These are phyloP conservation scores for Peterozyma xylosa DNA, from an alignment of 805 yeast genomes.

Conservation along the genomic window DNA sequence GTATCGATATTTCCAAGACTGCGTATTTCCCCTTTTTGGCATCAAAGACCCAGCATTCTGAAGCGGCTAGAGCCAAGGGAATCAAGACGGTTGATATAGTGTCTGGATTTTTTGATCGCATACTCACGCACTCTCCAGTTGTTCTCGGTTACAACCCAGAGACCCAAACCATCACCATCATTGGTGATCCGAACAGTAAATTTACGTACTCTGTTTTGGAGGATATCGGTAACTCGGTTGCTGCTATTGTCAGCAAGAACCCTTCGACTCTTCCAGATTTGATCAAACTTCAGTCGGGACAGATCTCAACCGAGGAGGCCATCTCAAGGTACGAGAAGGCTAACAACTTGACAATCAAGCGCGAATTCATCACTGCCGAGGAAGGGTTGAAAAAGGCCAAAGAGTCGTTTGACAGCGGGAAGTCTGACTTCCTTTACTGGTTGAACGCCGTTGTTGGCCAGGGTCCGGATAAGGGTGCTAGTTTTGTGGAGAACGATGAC, in stretches of 20 bases:
- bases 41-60: constrained; percentile 27
- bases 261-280: constrained; percentile 33
- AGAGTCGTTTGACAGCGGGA: constrained; percentile 17
- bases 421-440: constrained; percentile 32
- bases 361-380: constrained; percentile 22
- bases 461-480: constrained; percentile 34
- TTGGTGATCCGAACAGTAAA: constrained; percentile 31
- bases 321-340: constrained; percentile 30
- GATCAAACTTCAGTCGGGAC: constrained; percentile 34
- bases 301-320: constrained; percentile 29
- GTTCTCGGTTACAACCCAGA: constrained; percentile 30
- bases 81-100: constrained; percentile 37
- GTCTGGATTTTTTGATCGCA: constrained; percentile 30
- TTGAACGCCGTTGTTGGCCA: constrained; percentile 26
- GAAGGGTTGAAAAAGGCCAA: constrained; percentile 24
- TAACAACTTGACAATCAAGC: constrained; percentile 26
- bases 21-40: constrained; percentile 24
- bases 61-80: constrained; percentile 32
- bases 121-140: constrained; percentile 24
- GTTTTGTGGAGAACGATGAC: constrained; percentile 23
- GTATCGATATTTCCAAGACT: background rate
- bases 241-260: constrained; percentile 30
- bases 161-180: constrained; percentile 24
- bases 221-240: constrained; percentile 39
- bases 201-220: constrained; percentile 26